These are phyloP conservation scores for Typha latifolia DNA, from an alignment of 176 grass and related monocot species.

Conservation along the genomic window DNA sequence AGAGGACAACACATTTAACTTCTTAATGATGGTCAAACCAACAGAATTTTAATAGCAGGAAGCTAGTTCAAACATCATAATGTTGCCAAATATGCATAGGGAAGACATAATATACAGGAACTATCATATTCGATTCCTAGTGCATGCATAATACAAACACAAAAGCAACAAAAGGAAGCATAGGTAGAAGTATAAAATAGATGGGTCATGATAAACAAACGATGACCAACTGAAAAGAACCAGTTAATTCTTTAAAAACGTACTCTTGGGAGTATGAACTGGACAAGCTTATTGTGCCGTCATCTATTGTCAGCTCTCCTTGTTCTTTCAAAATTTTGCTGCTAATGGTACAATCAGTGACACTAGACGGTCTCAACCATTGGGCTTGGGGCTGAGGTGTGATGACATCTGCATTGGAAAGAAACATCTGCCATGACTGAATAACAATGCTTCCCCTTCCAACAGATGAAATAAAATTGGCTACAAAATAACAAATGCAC, in stretches of 20 bases:
- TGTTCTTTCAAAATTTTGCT: constrained; percentile 45
- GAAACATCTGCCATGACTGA: constrained; percentile 10
- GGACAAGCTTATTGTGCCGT: constrained; percentile 74
- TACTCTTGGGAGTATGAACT: constrained; percentile 85
- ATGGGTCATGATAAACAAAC: neutral
- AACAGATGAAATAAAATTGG: constrained; percentile 6
- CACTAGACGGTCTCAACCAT: constrained; percentile 35
- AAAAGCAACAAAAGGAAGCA: neutral
- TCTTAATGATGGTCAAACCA: no score
- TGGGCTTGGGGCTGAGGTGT: constrained; percentile 39
- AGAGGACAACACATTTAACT: no score
- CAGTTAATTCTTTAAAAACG: constrained; percentile 17
- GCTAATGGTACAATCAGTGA: constrained; percentile 46
- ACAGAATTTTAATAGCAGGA: neutral
- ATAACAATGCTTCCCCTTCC: constrained; percentile 9
- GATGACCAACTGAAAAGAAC: constrained; percentile 1
- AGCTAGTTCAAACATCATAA: neutral
- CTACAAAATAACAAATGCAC: constrained; percentile 12
- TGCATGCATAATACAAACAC: no score
- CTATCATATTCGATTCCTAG: neutral
- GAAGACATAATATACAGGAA: neutral
- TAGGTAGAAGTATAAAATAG: neutral
- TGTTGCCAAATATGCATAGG: neutral
- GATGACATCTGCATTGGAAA: constrained; percentile 37
- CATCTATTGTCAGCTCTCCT: constrained; percentile 58